Evolutionary conservation across 495 filamentous ascomycete species (phyloP).

Genomic region (Neurospora sp.): DNA sequence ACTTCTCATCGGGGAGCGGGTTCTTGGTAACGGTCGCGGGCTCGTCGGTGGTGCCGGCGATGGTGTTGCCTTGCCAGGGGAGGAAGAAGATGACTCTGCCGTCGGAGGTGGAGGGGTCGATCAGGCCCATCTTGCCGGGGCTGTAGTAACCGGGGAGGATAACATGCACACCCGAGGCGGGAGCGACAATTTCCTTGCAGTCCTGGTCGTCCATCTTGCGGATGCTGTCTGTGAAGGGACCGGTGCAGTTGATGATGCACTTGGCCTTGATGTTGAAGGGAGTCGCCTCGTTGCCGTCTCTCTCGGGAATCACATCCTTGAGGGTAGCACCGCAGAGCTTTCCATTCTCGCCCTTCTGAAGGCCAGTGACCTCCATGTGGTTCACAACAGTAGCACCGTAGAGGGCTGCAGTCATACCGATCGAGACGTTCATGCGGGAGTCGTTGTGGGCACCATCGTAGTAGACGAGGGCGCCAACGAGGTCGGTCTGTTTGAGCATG

Average conservation of each 20-base stretch:
- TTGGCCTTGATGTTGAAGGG: slow-evolving; percentile 74
- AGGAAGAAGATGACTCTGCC: slow-evolving; percentile 98
- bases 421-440: slow-evolving; percentile 94
- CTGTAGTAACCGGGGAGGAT: slow-evolving; percentile 94
- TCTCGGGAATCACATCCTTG: slow-evolving; percentile 61
- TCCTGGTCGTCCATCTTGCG: slow-evolving; percentile 74
- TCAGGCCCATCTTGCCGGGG: slow-evolving; percentile 90
- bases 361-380: slow-evolving; percentile 77
- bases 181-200: slow-evolving; percentile 81
- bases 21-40: slow-evolving; percentile 72
- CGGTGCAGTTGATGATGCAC: slow-evolving; percentile 94
- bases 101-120: slow-evolving; percentile 90
- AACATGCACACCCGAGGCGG: slow-evolving; percentile 88
- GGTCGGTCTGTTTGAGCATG: slow-evolving; percentile 83
- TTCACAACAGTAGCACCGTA: slow-evolving; percentile 91
- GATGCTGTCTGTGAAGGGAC: slow-evolving; percentile 89
- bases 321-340: slow-evolving; percentile 70
- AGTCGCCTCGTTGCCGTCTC: slow-evolving; percentile 34
- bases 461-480: slow-evolving; percentile 90
- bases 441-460: slow-evolving; percentile 99
- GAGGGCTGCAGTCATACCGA: slow-evolving; percentile 90
- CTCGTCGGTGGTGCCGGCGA: slow-evolving; percentile 92
- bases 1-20: slow-evolving; percentile 80
- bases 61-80: slow-evolving; percentile 98
- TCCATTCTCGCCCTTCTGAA: slow-evolving; percentile 72